phyloP scores from a whole-genome alignment of 495 filamentous ascomycete species.

The Aspergillus sparsus region DNA sequence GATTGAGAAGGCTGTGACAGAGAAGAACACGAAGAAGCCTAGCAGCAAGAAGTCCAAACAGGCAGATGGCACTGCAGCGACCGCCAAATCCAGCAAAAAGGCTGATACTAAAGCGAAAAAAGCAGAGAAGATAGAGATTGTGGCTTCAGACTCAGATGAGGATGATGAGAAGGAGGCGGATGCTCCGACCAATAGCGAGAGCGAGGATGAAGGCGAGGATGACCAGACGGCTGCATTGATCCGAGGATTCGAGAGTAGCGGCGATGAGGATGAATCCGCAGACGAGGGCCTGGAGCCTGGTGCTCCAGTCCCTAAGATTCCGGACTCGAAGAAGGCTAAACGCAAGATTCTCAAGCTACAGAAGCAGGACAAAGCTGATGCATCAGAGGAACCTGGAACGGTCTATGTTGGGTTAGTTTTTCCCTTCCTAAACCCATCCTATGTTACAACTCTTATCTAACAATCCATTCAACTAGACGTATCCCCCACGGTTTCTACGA shows the following conservation, averaged over 20 bases:
- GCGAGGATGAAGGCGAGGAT: conserved; percentile 52
- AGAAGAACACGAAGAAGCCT: conserved; percentile 30
- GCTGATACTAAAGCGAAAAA: conserved; percentile 32
- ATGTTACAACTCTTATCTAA: conserved; percentile 7
- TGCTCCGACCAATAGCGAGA: conserved; percentile 33
- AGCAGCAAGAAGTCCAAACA: conserved; percentile 46
- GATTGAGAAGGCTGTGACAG: conserved; percentile 26
- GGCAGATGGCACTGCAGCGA: conserved; percentile 32
- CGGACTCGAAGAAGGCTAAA: conserved; percentile 66
- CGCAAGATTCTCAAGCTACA: conserved; percentile 55
- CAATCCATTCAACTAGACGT: conserved; percentile 44
- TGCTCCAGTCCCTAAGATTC: conserved; percentile 58
- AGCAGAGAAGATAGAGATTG: conserved; percentile 34
- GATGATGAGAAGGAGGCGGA: conserved; percentile 33
- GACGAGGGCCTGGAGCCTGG: conserved; percentile 58
- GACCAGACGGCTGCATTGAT: conserved; percentile 71
- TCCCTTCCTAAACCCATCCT: background rate
- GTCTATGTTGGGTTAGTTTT: conserved; percentile 72
- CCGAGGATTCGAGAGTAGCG: conserved; percentile 80
- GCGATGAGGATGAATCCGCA: conserved; percentile 58
- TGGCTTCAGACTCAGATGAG: conserved; percentile 35
- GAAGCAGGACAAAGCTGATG: conserved; percentile 36
- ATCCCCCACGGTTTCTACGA: conserved; percentile 97
- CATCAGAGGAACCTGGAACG: conserved; percentile 64
- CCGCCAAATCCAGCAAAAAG: conserved; percentile 30